Evolutionary conservation across 2,329 filamentous ascomycete genomes (phyloP).

Genomic region (Talaromyces sp.): DNA sequence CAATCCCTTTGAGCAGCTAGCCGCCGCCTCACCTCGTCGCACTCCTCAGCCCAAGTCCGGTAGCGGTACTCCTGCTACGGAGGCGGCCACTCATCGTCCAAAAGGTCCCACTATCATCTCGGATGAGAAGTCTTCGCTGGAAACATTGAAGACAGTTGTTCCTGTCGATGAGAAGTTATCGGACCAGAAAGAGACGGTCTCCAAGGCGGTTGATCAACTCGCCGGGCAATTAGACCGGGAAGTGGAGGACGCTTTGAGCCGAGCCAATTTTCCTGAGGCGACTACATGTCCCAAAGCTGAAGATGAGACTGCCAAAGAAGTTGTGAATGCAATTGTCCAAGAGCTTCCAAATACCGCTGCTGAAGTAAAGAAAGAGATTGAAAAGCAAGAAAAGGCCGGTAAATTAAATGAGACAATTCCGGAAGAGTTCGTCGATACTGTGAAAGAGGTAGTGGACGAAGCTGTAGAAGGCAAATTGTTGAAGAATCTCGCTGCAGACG

Average conservation of each 20-base stretch:
- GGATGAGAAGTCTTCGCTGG: slow-evolving; percentile 11
- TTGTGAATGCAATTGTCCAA: slow-evolving; percentile 31
- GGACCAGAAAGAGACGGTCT: slow-evolving; percentile 61
- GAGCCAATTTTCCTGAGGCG: slow-evolving; percentile 51
- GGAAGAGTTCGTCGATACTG: slow-evolving; percentile 56
- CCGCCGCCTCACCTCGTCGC: slow-evolving; percentile 61
- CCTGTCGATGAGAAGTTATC: slow-evolving; percentile 19
- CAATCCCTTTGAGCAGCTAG: slow-evolving; percentile 69
- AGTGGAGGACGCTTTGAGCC: slow-evolving; percentile 64
- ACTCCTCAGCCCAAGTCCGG: slow-evolving; percentile 48
- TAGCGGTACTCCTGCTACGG: slow-evolving; percentile 40
- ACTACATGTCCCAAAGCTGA: slow-evolving; percentile 35
- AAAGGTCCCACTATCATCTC: slow-evolving; percentile 17
- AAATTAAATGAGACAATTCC: slow-evolving; percentile 52
- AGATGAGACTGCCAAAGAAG: slow-evolving; percentile 37
- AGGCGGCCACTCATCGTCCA: slow-evolving; percentile 25
- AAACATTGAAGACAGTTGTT: slow-evolving; percentile 10
- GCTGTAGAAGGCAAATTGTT: slow-evolving; percentile 3
- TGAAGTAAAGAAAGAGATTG: slow-evolving; percentile 47
- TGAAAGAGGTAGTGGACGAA: slow-evolving; percentile 43
- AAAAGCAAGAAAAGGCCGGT: slow-evolving; percentile 53
- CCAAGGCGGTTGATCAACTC: slow-evolving; percentile 65
- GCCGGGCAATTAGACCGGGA: slow-evolving; percentile 58
- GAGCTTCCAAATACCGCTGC: slow-evolving; percentile 40
- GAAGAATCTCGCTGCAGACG: slow-evolving; percentile 47